phyloP scores from a whole-genome alignment of 805 yeast species.

The Komagataella pseudopastoris region DNA sequence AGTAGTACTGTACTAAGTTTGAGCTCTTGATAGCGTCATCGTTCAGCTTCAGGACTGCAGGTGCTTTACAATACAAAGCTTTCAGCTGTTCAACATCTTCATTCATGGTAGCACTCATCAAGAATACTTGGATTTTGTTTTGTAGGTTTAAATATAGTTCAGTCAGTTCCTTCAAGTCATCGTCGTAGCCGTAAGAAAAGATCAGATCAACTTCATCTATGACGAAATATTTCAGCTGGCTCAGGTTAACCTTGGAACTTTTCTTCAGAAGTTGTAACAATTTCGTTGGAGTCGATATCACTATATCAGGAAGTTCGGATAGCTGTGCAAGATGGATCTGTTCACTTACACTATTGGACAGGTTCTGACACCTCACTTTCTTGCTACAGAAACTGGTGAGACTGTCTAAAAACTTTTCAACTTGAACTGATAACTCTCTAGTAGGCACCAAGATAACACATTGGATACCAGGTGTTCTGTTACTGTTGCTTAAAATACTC shows the following conservation, averaged over 20 bases:
- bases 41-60: constrained; percentile 70
- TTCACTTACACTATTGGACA: constrained; percentile 43
- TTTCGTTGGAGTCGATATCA: constrained; percentile 81
- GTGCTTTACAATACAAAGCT: constrained; percentile 63
- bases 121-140: constrained; percentile 70
- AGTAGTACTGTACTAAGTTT: constrained; percentile 73
- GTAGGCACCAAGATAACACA: constrained; percentile 85
- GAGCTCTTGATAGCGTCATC: constrained; percentile 40
- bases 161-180: constrained; percentile 61
- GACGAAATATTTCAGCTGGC: constrained; percentile 53
- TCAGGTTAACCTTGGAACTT: constrained; percentile 24
- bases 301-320: constrained; percentile 62
- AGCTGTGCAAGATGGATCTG: constrained; percentile 61
- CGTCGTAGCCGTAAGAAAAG: constrained; percentile 80
- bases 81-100: constrained; percentile 76
- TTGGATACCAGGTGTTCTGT: constrained; percentile 20
- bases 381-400: constrained; percentile 61
- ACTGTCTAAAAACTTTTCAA: constrained; percentile 52
- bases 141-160: constrained; percentile 47
- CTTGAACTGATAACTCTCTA: constrained; percentile 83
- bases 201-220: constrained; percentile 94
- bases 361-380: constrained; percentile 48
- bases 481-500: constrained; percentile 36
- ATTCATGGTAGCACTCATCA: constrained; percentile 93
- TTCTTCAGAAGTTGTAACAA: constrained; percentile 42